Conservation (phyloP, 768 basidiomycete genomes). For the Phanerochaete carnosa region DNA sequence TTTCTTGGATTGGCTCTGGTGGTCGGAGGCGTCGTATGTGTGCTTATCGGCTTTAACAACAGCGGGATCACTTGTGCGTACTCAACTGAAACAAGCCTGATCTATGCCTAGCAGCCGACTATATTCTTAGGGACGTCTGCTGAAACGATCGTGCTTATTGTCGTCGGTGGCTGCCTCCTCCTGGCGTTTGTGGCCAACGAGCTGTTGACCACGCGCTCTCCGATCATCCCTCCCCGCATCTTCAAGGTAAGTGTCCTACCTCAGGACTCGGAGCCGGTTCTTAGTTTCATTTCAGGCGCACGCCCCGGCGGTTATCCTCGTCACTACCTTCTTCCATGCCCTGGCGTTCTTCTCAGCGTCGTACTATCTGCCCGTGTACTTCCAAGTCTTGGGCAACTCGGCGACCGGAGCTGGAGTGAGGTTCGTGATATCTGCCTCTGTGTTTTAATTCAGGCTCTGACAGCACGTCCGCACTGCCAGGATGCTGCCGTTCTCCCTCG, state of each 20-base stretch:
- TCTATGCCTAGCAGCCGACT: not conserved
- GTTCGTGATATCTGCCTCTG: too few species aligned
- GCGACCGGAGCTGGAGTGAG: conserved; percentile 31
- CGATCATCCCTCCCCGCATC: conserved; percentile 37
- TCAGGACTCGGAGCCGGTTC: too few species aligned
- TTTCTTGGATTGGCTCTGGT: conserved; percentile 33
- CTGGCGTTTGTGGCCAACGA: conserved; percentile 32
- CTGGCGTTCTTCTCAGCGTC: conserved; percentile 28
- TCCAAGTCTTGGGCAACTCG: conserved; percentile 37
- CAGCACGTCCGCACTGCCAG: too few species aligned
- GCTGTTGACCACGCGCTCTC: conserved; percentile 27
- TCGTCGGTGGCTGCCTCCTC: conserved; percentile 30
- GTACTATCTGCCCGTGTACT: conserved; percentile 39
- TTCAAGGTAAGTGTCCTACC: conserved; percentile 28
- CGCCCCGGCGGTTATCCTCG: conserved; percentile 31
- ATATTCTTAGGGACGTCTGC: conserved; percentile 23
- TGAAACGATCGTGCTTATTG: conserved; percentile 34
- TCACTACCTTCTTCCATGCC: conserved; percentile 33
- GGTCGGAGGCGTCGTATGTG: conserved; percentile 32
- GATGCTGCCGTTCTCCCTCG: conserved; percentile 35
- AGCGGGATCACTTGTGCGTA: conserved; percentile 30
- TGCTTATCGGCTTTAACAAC: conserved; percentile 37
- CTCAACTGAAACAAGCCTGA: not conserved
- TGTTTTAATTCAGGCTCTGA: too few species aligned
- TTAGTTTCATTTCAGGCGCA: too few species aligned